phyloP scores from a whole-genome alignment of 2,329 filamentous ascomycete genomes.

The Huntiella savannae region DNA sequence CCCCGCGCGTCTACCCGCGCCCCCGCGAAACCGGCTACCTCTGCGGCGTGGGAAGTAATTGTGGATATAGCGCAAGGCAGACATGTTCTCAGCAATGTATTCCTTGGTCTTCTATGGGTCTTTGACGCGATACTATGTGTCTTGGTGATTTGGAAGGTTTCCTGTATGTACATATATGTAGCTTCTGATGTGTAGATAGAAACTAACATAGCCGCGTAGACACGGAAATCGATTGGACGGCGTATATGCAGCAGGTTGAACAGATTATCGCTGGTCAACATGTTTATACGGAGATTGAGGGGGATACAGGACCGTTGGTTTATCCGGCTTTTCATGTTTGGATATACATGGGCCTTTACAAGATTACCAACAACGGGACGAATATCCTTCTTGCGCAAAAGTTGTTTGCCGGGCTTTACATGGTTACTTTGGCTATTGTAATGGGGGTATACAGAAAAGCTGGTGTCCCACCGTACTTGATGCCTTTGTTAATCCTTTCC shows the following conservation, averaged over 20 bases:
- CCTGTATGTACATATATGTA: constrained; percentile 42
- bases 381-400: constrained; percentile 68
- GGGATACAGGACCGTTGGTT: constrained; percentile 79
- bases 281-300: constrained; percentile 71
- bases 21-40: background rate
- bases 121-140: constrained; percentile 54
- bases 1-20: background rate
- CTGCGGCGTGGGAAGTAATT: constrained; percentile 13
- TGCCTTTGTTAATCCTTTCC: constrained; percentile 69
- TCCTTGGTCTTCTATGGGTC: constrained; percentile 44
- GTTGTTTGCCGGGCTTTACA: constrained; percentile 63
- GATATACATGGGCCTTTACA: constrained; percentile 64
- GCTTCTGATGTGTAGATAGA: background rate
- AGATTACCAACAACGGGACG: constrained; percentile 54
- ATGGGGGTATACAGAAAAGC: constrained; percentile 66
- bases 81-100: constrained; percentile 28
- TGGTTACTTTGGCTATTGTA: constrained; percentile 55
- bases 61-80: constrained; percentile 29
- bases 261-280: constrained; percentile 69
- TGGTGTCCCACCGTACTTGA: constrained; percentile 68
- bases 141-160: constrained; percentile 60
- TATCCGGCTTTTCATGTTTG: constrained; percentile 92
- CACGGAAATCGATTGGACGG: constrained; percentile 94
- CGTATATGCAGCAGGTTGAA: constrained; percentile 86
- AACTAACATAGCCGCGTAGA: constrained; percentile 27